These are phyloP conservation scores for Paramecium primaurelia DNA, from an alignment of 73 alveolate genomes.

Conservation along the genomic window DNA sequence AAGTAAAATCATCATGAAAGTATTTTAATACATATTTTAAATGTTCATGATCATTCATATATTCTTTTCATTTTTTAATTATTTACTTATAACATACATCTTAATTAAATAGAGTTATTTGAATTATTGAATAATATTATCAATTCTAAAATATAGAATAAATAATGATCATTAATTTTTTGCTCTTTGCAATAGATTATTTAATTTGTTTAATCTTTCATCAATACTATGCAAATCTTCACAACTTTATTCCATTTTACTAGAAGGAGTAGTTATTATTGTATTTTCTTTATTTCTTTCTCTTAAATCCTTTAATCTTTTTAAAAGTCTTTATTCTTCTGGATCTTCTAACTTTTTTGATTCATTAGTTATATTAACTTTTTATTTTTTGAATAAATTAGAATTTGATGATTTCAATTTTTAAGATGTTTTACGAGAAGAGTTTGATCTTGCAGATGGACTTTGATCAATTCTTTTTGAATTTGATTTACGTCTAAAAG, in stretches of 20 bases:
- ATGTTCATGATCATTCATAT: background rate
- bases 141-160: background rate
- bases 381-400: background rate
- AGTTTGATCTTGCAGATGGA: conserved; percentile 12
- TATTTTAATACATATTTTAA: background rate
- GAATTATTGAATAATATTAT: background rate
- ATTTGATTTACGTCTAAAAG: background rate
- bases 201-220: conserved; percentile 6
- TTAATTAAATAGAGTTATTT: background rate
- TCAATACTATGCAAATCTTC: background rate
- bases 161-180: background rate
- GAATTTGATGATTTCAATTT: background rate
- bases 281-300: conserved; percentile 34
- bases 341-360: background rate
- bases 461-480: background rate
- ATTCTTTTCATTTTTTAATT: background rate
- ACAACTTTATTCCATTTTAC: background rate
- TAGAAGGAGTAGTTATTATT: background rate
- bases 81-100: background rate
- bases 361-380: background rate
- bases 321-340: conserved; percentile 5
- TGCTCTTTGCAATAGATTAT: background rate
- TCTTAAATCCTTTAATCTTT: background rate
- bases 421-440: background rate
- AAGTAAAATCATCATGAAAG: background rate